Evolutionary conservation across 2,329 filamentous ascomycete species (phyloP), one percentile per base, ranked within the genome.

Genomic region (Penicillium verrucosum): DNA sequence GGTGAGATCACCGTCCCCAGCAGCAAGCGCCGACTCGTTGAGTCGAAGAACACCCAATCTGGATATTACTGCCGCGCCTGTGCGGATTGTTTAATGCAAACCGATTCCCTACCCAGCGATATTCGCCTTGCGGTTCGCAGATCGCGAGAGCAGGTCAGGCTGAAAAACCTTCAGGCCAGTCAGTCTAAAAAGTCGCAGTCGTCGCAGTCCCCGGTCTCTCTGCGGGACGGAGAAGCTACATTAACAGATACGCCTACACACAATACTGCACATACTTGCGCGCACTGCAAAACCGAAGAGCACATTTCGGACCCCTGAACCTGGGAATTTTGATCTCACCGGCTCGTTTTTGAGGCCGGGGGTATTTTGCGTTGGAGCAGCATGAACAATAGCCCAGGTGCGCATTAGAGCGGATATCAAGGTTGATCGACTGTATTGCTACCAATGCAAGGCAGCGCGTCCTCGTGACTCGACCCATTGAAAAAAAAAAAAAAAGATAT

Each of bases 61-160:
- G 48, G 54, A 5, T 56, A 52, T 40, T 56, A 56, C 34, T 56
- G 54, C n/a, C 54, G 54, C 8, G 30, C 48, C 14, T 56, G 54
- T 45, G 48, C 34, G 21, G 48, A 45, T 9, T 46, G 41, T 34
- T 21, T 52, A 16, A 12, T 10, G 3, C 27, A 45, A 27, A 52
- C 52, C 16, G 21, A 44, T n/a, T 21, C 27, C 16, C 9, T 56
- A 16, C 54, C 54, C 2, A 44, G 48, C 27, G 54, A 52, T 2
- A 29, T 44, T n/a, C 34, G 34, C 9, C 41, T 56, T 16, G 36
- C 41, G 10, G 41, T 29, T 16, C 48, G 54, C 12, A 52, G 48
- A 44, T 21, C 49, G 23, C 54, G 54, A 25, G 49, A 56, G 34
- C 32, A 45, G 16, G 48, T 41, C 18, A 40, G 49, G 37, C 18